Evolutionary conservation across 2,329 filamentous ascomycete species (phyloP).

Genomic region (Chrysoporthe deuterocubensis): DNA sequence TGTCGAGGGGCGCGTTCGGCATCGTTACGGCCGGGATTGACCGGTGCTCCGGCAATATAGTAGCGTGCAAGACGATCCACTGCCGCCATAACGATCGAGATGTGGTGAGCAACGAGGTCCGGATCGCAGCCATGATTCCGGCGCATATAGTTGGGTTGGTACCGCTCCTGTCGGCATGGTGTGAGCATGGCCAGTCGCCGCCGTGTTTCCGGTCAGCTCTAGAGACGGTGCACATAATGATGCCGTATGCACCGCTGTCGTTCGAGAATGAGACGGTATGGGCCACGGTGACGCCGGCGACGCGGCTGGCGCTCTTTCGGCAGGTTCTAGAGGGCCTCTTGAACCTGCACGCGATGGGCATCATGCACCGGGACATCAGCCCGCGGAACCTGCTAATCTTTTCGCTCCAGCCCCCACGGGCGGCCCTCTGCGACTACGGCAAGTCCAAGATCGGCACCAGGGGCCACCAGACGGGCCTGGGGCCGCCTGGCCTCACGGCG

Average conservation of each 20-base stretch:
- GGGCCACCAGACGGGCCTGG: background rate
- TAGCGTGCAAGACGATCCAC: conserved; percentile 27
- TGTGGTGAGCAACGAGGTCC: background rate
- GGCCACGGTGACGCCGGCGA: background rate
- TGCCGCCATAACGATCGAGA: background rate
- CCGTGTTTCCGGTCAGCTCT: conserved; percentile 9
- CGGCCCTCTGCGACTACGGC: conserved; percentile 28
- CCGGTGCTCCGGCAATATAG: conserved; percentile 14
- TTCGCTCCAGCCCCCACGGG: conserved; percentile 14
- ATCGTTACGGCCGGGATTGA: conserved; percentile 24
- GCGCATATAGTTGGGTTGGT: background rate
- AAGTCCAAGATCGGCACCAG: conserved; percentile 7
- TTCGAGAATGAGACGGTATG: conserved; percentile 22
- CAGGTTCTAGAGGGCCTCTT: conserved; percentile 27
- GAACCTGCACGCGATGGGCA: conserved; percentile 21
- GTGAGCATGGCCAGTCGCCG: conserved; percentile 4
- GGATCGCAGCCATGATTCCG: background rate
- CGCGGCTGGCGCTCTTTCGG: conserved; percentile 25
- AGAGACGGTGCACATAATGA: conserved; percentile 19
- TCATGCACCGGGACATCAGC: conserved; percentile 31
- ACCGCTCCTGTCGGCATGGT: background rate
- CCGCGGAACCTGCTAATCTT: conserved; percentile 27
- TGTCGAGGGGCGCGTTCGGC: conserved; percentile 26
- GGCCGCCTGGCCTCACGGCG: background rate
- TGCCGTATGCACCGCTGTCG: conserved; percentile 25